A percentile compares a stretch with the other conserved stretches of the same genome.
These are phyloP conservation scores for Bauhinia variegata DNA, from an alignment of 306 rosid genomes.

Conservation along the genomic window DNA sequence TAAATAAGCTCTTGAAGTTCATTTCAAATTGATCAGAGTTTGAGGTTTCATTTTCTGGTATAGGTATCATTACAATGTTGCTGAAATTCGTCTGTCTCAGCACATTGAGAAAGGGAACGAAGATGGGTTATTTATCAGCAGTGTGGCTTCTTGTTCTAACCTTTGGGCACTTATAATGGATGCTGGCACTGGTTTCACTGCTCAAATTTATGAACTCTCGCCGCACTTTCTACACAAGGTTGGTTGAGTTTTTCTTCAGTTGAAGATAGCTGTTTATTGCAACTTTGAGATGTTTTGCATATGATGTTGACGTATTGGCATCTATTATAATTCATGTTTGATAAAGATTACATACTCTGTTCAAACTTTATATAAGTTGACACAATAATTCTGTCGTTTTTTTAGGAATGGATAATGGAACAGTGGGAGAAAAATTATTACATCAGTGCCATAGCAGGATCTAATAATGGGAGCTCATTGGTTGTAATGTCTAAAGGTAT, in stretches of 20 bases:
- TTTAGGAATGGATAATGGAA: slow-evolving; percentile 96
- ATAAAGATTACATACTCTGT: no score
- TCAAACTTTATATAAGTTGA: slow-evolving; percentile 46
- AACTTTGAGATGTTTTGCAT: slow-evolving; percentile 2
- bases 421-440: slow-evolving; percentile 89
- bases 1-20: slow-evolving; percentile 5
- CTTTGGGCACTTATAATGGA: slow-evolving; percentile 97
- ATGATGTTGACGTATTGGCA: slow-evolving; percentile 16
- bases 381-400: slow-evolving; percentile 46
- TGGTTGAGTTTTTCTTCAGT: slow-evolving; percentile 18
- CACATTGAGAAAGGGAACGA: slow-evolving; percentile 87
- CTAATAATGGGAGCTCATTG: slow-evolving; percentile 73
- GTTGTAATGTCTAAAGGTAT: slow-evolving; percentile 95
- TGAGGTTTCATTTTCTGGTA: slow-evolving; percentile 8
- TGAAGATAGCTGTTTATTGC: neutral
- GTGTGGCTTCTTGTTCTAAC: slow-evolving; percentile 75
- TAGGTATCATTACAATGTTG: slow-evolving; percentile 95
- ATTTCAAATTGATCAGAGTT: slow-evolving; percentile 3
- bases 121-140: slow-evolving; percentile 82
- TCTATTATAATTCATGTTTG: no score
- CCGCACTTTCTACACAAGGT: slow-evolving; percentile 87
- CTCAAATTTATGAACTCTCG: slow-evolving; percentile 83
- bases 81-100: slow-evolving; percentile 77
- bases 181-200: slow-evolving; percentile 84
- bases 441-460: slow-evolving; percentile 87